A percentile compares a stretch with the other conserved stretches of the same genome.
Evolutionary conservation across 2,329 filamentous ascomycete species (phyloP).

Genomic region (Davidsoniella australis): DNA sequence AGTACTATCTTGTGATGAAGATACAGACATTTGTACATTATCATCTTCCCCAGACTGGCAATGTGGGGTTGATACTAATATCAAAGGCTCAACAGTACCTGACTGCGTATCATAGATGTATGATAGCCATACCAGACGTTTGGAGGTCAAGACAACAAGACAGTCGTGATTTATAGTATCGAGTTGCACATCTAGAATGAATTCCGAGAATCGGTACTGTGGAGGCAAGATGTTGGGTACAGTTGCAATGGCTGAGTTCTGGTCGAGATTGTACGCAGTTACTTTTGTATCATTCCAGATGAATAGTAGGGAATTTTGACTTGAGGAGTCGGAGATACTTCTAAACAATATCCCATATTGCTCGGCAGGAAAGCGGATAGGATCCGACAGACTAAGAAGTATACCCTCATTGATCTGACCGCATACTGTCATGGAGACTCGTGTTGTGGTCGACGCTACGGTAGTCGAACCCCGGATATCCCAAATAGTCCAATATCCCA

Average conservation of each 20-base stretch:
- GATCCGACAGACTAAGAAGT: conserved; percentile 19
- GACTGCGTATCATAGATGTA: conserved; percentile 1
- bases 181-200: conserved; percentile 7
- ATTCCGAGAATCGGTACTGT: conserved; percentile 6
- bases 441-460: conserved; percentile 20
- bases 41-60: conserved; percentile 1
- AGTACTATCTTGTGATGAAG: background rate
- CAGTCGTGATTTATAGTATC: conserved; percentile 7
- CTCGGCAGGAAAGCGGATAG: conserved; percentile 18
- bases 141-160: conserved; percentile 11
- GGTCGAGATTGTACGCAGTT: conserved; percentile 5
- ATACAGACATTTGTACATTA: conserved; percentile 3
- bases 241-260: background rate
- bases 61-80: background rate
- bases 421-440: conserved; percentile 20
- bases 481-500: conserved; percentile 53
- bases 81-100: background rate
- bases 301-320: conserved; percentile 3
- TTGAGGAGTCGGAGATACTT: background rate
- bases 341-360: conserved; percentile 29
- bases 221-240: conserved; percentile 6
- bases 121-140: conserved; percentile 10
- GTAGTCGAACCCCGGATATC: conserved; percentile 29
- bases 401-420: conserved; percentile 29
- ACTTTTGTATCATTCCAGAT: conserved; percentile 11